Evolutionary conservation across 192 early-diverging fungal genomes (phyloP).

Genomic region (Haplosporangium gracile): DNA sequence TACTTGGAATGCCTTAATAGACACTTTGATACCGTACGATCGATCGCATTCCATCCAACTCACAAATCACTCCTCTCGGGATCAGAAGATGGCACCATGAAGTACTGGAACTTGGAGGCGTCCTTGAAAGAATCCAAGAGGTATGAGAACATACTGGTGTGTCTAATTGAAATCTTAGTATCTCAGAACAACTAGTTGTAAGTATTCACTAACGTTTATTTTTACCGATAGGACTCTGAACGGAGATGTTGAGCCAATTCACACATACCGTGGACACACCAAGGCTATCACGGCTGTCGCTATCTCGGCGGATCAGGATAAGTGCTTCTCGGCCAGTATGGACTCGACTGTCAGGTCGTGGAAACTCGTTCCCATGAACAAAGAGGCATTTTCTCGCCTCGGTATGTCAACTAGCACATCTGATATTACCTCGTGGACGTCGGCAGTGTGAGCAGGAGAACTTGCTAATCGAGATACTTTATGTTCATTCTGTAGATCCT

Average conservation of each 20-base stretch:
- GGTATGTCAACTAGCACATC: constrained; percentile 41
- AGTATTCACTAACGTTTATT: not conserved
- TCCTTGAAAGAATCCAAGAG: constrained; percentile 49
- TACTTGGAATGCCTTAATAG: not conserved
- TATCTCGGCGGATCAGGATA: constrained; percentile 69
- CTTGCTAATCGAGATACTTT: no score
- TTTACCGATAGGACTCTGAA: constrained; percentile 14
- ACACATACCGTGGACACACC: constrained; percentile 85
- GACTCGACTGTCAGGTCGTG: constrained; percentile 84
- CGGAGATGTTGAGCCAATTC: constrained; percentile 73
- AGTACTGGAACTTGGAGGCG: constrained; percentile 79
- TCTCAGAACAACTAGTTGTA: no score
- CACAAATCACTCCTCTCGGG: constrained; percentile 74
- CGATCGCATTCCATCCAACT: constrained; percentile 56
- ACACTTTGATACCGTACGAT: constrained; percentile 48
- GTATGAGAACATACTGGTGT: not conserved
- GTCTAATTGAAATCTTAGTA: not conserved
- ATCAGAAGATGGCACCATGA: constrained; percentile 89
- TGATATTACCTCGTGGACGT: not conserved
- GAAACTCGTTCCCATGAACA: constrained; percentile 68
- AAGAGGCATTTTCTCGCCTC: constrained; percentile 67
- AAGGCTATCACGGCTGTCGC: constrained; percentile 77
- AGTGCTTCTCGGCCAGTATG: constrained; percentile 78
- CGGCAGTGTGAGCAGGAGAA: no score
- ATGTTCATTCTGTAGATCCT: constrained; percentile 46